These are phyloP conservation scores for Arthrinium puccinioides DNA, from an alignment of 2,329 filamentous ascomycete genomes.

Conservation along the genomic window DNA sequence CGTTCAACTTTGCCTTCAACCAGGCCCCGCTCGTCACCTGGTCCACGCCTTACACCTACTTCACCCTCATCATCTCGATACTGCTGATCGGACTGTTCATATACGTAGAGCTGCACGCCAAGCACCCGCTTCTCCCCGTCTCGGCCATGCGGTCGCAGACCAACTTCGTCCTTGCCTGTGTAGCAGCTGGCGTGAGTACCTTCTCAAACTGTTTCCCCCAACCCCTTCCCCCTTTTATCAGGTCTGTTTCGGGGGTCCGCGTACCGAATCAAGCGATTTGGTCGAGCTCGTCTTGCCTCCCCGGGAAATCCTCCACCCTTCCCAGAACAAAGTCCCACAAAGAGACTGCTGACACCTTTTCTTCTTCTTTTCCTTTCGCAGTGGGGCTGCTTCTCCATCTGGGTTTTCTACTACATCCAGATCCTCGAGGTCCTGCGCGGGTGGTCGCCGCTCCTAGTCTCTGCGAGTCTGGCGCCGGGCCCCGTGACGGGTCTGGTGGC, in stretches of 20 bases:
- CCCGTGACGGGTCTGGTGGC: constrained; percentile 29
- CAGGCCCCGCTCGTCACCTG: constrained; percentile 48
- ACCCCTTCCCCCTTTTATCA: too few species aligned
- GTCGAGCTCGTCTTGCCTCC: too few species aligned
- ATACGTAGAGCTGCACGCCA: constrained; percentile 39
- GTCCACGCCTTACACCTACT: constrained; percentile 41
- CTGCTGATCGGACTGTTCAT: constrained; percentile 43
- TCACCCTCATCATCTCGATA: constrained; percentile 41
- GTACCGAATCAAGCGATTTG: too few species aligned
- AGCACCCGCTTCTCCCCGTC: constrained; percentile 45
- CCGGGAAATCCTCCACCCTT: too few species aligned
- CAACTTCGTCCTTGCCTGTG: constrained; percentile 40
- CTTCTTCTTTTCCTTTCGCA: too few species aligned
- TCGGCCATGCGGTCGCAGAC: constrained; percentile 38
- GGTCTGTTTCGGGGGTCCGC: too few species aligned
- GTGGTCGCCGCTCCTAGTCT: constrained; percentile 28
- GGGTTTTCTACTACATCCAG: constrained; percentile 34
- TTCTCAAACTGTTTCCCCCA: too few species aligned
- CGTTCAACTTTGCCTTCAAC: constrained; percentile 55
- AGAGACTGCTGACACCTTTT: too few species aligned
- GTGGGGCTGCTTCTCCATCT: constrained; percentile 39
- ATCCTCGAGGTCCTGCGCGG: constrained; percentile 31
- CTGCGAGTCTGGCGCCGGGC: constrained; percentile 30
- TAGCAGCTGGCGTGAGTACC: constrained; percentile 37
- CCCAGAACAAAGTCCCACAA: too few species aligned